These are phyloP conservation scores for Candida sanyaensis DNA, from an alignment of 1,139 yeast species.

Conservation along the genomic window DNA sequence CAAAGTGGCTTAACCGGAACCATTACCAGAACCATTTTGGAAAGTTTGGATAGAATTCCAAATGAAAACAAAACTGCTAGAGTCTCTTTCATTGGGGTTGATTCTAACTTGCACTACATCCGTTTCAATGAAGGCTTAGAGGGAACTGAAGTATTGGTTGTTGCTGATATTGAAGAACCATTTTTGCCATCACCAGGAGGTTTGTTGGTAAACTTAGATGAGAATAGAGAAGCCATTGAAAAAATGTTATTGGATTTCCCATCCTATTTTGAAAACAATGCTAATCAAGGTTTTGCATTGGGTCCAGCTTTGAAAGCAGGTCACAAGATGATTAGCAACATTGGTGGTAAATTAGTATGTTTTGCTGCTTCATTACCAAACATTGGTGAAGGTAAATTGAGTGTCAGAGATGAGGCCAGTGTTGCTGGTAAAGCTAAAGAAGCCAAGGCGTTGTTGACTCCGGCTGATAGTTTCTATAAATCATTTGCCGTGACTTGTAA, in stretches of 20 bases:
- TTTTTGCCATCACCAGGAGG: slow-evolving; percentile 89
- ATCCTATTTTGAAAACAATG: slow-evolving; percentile 67
- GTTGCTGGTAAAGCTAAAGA: slow-evolving; percentile 86
- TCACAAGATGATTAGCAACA: slow-evolving; percentile 70
- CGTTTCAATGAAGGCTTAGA: slow-evolving; percentile 60
- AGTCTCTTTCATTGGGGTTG: slow-evolving; percentile 87
- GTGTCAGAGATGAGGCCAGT: slow-evolving; percentile 76
- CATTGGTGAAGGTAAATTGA: slow-evolving; percentile 80
- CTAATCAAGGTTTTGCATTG: slow-evolving; percentile 72
- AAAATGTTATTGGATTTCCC: slow-evolving; percentile 70
- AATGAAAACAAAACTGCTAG: slow-evolving; percentile 81
- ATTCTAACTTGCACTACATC: slow-evolving; percentile 82
- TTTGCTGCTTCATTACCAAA: slow-evolving; percentile 83
- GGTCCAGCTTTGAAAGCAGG: slow-evolving; percentile 94
- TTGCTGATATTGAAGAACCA: slow-evolving; percentile 89
- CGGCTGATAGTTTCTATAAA: slow-evolving; percentile 88
- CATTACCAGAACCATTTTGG: slow-evolving; percentile 83
- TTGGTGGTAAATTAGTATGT: slow-evolving; percentile 89
- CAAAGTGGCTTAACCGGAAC: slow-evolving; percentile 84
- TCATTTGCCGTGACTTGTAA: slow-evolving; percentile 95
- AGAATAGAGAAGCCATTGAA: slow-evolving; percentile 76
- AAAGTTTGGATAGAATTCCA: slow-evolving; percentile 86
- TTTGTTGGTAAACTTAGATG: slow-evolving; percentile 72
- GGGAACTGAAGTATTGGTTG: slow-evolving; percentile 77
- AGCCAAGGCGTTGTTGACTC: slow-evolving; percentile 68